Evolutionary conservation across 139 green algal species (phyloP), one percentile per base, ranked within the genome.

Genomic region (Chlorella sp.): DNA sequence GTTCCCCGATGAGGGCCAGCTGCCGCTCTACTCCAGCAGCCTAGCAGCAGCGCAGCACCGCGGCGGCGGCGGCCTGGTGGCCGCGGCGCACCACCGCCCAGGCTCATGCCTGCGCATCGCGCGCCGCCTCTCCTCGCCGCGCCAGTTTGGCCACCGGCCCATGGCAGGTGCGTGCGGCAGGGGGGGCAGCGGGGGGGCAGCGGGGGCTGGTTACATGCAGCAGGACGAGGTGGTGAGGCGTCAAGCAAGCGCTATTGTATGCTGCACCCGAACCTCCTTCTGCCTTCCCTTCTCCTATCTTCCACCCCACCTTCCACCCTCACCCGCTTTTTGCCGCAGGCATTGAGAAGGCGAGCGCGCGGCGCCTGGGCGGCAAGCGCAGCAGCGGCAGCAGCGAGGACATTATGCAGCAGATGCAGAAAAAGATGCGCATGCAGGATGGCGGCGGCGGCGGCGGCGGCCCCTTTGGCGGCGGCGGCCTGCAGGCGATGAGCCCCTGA

Each of bases 1-100:
- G 18, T 89, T 89, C 65, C 51, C 76, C 2, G 76, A 82, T 30
- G 76, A 82, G 36, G 76, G 57, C 11, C 79, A 76, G 79, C 79
- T 74, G 41, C 63, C 63, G 30, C 41, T 74, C 23, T 80, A 64
- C 32, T 13, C 28, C 1, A 51, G 32, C 30, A 23, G 9, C 17
- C 16, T 55, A 26, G 44, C 72, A 28, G 72, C 72, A 28, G 44
- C 72, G 23, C 21, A 26, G 69, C 69, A 55, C 18, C 32, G 56
- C 1, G 56, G 28, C 51, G 34, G 26, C 16, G 41, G 71, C 30
- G 28, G 39, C 67, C 41, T 51, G 30, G 39, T 20, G n/a, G 15
- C 11, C 36, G 60, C 55, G 2, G 32, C 72, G 55, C 55, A 74
- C 73, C 73, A 62, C 5, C 60, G 74, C 55, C 74, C 74, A 9